Evolutionary conservation across 768 basidiomycete species (phyloP).

Genomic region (Gautieria morchelliformis): DNA sequence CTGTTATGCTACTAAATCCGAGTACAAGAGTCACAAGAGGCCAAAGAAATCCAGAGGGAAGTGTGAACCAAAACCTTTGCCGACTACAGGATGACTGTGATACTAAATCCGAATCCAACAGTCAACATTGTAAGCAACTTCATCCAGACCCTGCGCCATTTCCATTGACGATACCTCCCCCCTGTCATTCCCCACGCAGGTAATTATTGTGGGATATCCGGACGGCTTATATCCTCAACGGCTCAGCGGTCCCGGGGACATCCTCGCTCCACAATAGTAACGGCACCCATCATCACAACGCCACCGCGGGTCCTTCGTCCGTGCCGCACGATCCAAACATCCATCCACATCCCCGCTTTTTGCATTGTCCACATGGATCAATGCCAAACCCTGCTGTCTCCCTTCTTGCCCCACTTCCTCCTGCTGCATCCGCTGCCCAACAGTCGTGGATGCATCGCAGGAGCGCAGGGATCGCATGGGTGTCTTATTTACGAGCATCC

Average conservation of each 20-base stretch:
- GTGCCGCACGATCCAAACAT: conserved; percentile 7
- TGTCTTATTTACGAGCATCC: conserved; percentile 63
- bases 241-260: neutral
- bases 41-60: no score
- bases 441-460: conserved; percentile 29
- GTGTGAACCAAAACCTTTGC: neutral
- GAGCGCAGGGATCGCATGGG: conserved; percentile 82
- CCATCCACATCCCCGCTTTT: conserved; percentile 7
- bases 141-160: no score
- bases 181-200: neutral
- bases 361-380: conserved; percentile 20
- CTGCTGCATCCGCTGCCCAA: conserved; percentile 13
- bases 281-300: neutral
- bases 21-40: neutral
- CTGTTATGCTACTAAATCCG: neutral
- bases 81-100: no score
- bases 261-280: neutral
- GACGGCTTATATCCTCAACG: conserved; percentile 10
- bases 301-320: conserved; percentile 5
- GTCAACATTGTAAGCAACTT: no score
- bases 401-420: conserved; percentile 8
- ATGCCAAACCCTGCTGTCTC: conserved; percentile 1
- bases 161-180: no score
- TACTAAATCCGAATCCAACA: no score
- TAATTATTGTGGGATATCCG: neutral